A percentile compares a stretch with the other conserved stretches of the same genome.
phyloP scores from a whole-genome alignment of 1,284 basidiomycete species.

The Boletus sp. region DNA sequence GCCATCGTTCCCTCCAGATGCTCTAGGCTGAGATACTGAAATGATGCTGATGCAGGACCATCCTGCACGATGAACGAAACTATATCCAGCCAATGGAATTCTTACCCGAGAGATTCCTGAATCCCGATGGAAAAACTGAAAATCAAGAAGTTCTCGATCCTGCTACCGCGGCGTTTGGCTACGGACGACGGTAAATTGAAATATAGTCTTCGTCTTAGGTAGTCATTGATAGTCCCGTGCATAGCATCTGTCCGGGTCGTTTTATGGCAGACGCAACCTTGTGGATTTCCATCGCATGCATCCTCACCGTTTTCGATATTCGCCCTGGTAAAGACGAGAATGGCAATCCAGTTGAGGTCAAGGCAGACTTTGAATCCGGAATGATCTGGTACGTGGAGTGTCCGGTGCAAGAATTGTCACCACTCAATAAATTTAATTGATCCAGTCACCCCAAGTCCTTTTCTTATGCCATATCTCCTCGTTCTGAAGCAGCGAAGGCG shows the following conservation, averaged over 20 bases:
- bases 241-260: slow-evolving; percentile 48
- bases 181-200: slow-evolving; percentile 39
- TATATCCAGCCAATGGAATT: slow-evolving; percentile 42
- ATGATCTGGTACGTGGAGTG: slow-evolving; percentile 40
- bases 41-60: slow-evolving; percentile 35
- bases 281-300: slow-evolving; percentile 49
- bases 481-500: slow-evolving; percentile 27
- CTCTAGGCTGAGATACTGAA: slow-evolving; percentile 6
- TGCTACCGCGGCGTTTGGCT: slow-evolving; percentile 44
- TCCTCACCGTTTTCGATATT: slow-evolving; percentile 45
- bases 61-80: slow-evolving; percentile 43
- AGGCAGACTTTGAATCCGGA: slow-evolving; percentile 41
- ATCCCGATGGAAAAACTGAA: slow-evolving; percentile 24
- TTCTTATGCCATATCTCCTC: slow-evolving; percentile 32
- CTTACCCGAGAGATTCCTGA: slow-evolving; percentile 44
- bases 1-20: background rate
- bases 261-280: slow-evolving; percentile 46
- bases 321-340: slow-evolving; percentile 34
- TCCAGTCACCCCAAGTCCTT: slow-evolving; percentile 30
- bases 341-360: slow-evolving; percentile 32
- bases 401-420: background rate
- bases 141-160: slow-evolving; percentile 39
- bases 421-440: slow-evolving; percentile 1
- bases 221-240: background rate
- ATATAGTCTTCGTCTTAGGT: background rate